A percentile compares a stretch with the other conserved stretches of the same genome.
Evolutionary conservation across 805 yeast genomes (phyloP).

Genomic region (Danielozyma ontarioensis): DNA sequence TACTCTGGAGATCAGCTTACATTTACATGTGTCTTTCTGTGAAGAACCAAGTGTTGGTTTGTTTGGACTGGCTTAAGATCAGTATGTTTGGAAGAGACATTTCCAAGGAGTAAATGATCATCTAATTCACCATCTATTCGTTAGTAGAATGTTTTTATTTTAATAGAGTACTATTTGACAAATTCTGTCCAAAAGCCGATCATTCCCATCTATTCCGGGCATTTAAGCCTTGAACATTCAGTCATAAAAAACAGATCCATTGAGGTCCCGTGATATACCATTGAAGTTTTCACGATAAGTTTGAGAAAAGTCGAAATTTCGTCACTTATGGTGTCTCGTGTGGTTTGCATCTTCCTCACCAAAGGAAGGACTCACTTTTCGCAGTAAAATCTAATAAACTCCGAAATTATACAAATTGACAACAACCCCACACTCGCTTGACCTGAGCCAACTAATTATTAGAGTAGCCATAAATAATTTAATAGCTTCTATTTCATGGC

Average conservation of each 20-base stretch:
- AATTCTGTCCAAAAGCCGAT: neutral
- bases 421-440: too few species aligned
- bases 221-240: too few species aligned
- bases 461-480: too few species aligned
- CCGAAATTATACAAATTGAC: too few species aligned
- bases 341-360: too few species aligned
- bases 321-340: too few species aligned
- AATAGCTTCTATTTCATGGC: too few species aligned
- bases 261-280: constrained; percentile 1
- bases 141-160: neutral
- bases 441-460: too few species aligned
- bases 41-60: constrained; percentile 81
- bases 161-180: neutral
- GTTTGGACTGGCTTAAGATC: constrained; percentile 86
- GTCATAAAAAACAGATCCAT: too few species aligned
- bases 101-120: constrained; percentile 60
- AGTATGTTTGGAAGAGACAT: constrained; percentile 90
- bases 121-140: neutral
- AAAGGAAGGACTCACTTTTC: too few species aligned
- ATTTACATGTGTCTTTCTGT: constrained; percentile 87
- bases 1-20: constrained; percentile 94
- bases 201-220: neutral
- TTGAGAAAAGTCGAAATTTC: neutral
- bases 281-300: constrained; percentile 1
- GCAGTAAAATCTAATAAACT: too few species aligned